phyloP scores from a whole-genome alignment of 2,329 filamentous ascomycete genomes.

The Fonsecaea pedrosoi region DNA sequence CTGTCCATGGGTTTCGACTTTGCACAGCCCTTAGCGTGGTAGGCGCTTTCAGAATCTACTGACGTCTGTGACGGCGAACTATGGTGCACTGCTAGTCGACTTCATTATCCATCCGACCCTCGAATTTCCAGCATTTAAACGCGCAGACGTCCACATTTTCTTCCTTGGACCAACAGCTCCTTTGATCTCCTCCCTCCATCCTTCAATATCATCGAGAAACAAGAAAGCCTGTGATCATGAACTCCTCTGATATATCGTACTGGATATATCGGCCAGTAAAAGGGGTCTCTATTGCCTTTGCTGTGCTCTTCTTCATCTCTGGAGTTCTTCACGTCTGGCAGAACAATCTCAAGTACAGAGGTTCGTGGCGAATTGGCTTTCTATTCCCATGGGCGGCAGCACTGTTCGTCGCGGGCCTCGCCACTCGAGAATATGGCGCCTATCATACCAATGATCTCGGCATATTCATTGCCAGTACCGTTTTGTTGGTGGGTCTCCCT shows the following conservation, averaged over 20 bases:
- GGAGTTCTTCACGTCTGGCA: constrained; percentile 49
- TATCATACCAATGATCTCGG: constrained; percentile 47
- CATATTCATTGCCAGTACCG: constrained; percentile 49
- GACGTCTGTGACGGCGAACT: not conserved
- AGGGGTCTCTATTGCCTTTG: constrained; percentile 51
- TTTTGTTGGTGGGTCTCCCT: constrained; percentile 41
- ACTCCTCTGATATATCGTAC: constrained; percentile 32
- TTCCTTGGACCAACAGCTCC: not conserved
- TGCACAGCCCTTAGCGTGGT: constrained; percentile 2
- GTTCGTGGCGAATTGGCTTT: constrained; percentile 51
- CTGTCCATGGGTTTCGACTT: constrained; percentile 7
- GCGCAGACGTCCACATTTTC: not conserved
- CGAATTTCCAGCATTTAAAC: constrained; percentile 4
- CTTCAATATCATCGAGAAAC: not conserved
- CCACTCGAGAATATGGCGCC: constrained; percentile 47
- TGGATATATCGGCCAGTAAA: constrained; percentile 53
- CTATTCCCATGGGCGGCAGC: constrained; percentile 51
- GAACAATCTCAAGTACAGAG: constrained; percentile 48
- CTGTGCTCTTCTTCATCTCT: constrained; percentile 49
- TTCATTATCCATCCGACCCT: not conserved
- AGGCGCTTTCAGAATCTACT: not conserved
- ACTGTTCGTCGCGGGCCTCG: constrained; percentile 50
- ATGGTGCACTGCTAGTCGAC: not conserved
- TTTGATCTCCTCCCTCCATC: not conserved
- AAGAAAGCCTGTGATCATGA: not conserved